Base-by-base conservation (phyloP, 2,329 filamentous ascomycete genomes). In the Penicillium sp. region DNA sequence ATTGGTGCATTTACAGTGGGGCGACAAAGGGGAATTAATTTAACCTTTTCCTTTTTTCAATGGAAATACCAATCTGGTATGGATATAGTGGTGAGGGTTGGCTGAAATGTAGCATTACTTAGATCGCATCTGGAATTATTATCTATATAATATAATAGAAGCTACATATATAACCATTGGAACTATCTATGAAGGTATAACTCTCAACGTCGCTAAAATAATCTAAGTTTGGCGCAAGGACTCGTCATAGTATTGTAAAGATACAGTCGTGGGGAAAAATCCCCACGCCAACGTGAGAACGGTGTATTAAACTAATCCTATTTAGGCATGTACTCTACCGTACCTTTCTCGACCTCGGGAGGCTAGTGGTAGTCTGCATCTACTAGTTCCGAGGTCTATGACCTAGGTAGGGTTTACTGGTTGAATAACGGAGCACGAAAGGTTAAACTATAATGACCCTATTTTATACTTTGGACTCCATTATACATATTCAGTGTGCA, bases 181-280 rank as follows among this genome's bases (percentile, higher is more conserved):
- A 46, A 46, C 10, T 37, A n/a, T 17, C 8, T 37, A 7, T n/a
- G 2, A 25, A 4, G n/a, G 33, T 12, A 23, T n/a, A 35, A 6
- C 25, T 40, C 25, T 41, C 9, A n/a, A 5, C 17, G 4, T 31
- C 51, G 31, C 42, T 38, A 48, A 48, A 38, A 21, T 31, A 54
- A 38, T 37, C 41, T 29, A 38, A 37, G 9, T 40, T 52, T 45
- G 46, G 52, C 38, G 47, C 53, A 51, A 56, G 54, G 54, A 52
- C 38, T 56, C 54, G 54, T 56, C 29, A 56, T 27, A 38, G 53
- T 56, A 56, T 27, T n/a, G 53, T 56, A 56, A 56, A 54, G 9
- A 9, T 23, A 51, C 7, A 1, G 33, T 9, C 17, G 42, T 54
- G 55, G 55, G 35, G 50, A 54, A 53, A 52, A 21, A 25, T 43